Percentiles rank a stretch among this genome's conserved stretches.
phyloP scores from a whole-genome alignment of 345 rosid species.

The Populus davidiana region DNA sequence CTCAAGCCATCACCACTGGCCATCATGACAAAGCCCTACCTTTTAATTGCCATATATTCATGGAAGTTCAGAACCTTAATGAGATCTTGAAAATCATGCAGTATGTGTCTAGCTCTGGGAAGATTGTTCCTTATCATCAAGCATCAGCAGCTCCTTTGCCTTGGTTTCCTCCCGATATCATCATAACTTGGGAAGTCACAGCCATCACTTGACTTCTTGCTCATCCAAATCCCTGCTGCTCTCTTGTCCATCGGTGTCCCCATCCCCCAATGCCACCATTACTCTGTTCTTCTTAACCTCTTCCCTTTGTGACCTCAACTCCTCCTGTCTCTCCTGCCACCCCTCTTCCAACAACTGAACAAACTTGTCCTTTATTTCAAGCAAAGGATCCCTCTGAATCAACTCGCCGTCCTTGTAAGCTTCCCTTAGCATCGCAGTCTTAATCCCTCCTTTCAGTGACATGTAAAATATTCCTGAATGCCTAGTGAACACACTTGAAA shows the following conservation, averaged over 20 bases:
- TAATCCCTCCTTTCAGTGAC: conserved; percentile 79
- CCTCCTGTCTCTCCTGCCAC: conserved; percentile 56
- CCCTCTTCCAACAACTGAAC: conserved; percentile 61
- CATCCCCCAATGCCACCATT: conserved; percentile 29
- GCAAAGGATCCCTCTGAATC: conserved; percentile 67
- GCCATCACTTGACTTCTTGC: neutral
- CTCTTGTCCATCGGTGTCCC: conserved; percentile 14
- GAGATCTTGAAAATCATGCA: too few species aligned
- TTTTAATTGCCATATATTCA: neutral
- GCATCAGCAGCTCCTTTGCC: neutral
- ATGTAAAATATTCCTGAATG: conserved; percentile 88
- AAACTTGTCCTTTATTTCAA: conserved; percentile 68
- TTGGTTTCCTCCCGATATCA: neutral
- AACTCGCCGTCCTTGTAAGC: conserved; percentile 57
- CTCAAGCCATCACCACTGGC: neutral
- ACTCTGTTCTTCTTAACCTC: conserved; percentile 41
- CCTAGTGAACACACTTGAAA: conserved; percentile 72
- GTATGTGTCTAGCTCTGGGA: too few species aligned
- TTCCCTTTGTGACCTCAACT: conserved; percentile 36
- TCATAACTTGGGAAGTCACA: neutral
- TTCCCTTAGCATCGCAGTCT: conserved; percentile 78
- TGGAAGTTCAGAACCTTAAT: too few species aligned
- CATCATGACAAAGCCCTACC: neutral
- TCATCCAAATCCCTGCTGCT: conserved; percentile 6
- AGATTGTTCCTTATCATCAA: neutral